A percentile compares a stretch with the other conserved stretches of the same genome.
Conservation (phyloP, 2,329 filamentous ascomycete genomes). For the Aspergillus sp. region DNA sequence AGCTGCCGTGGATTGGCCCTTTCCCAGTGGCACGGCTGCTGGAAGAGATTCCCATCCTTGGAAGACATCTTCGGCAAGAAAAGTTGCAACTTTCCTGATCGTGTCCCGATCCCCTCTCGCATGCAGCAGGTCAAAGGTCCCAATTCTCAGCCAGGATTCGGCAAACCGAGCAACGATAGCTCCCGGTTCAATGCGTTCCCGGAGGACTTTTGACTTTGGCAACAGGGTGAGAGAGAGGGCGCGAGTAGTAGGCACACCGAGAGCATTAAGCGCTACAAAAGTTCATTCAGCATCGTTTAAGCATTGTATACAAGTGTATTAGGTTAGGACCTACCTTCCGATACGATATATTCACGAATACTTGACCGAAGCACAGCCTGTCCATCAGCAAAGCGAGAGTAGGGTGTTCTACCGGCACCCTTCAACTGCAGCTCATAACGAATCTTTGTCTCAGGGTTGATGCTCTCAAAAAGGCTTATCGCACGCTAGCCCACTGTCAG, state of each 20-base stretch:
- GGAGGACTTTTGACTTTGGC: constrained; percentile 63
- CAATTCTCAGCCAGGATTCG: constrained; percentile 82
- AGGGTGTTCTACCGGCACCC: constrained; percentile 86
- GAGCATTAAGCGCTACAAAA: constrained; percentile 59
- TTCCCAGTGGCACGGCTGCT: constrained; percentile 42
- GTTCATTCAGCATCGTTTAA: constrained; percentile 1
- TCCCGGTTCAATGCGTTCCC: constrained; percentile 79
- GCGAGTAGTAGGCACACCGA: constrained; percentile 78
- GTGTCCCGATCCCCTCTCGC: constrained; percentile 70
- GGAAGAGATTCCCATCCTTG: constrained; percentile 82
- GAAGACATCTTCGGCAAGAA: constrained; percentile 81
- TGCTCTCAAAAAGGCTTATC: constrained; percentile 88
- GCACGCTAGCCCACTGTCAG: constrained; percentile 48
- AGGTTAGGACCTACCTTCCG: constrained; percentile 54
- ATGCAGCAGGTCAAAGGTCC: constrained; percentile 91
- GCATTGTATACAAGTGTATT: not conserved
- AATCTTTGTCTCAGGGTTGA: constrained; percentile 61
- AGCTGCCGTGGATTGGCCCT: constrained; percentile 32
- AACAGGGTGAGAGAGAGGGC: constrained; percentile 75
- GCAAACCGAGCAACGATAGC: constrained; percentile 91
- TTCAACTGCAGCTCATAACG: constrained; percentile 92
- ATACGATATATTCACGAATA: constrained; percentile 90
- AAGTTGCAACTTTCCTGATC: constrained; percentile 68
- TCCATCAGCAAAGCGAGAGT: constrained; percentile 92
- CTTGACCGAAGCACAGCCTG: constrained; percentile 88